Conservation (phyloP, 257 asterid species). For the Echium plantagineum region DNA sequence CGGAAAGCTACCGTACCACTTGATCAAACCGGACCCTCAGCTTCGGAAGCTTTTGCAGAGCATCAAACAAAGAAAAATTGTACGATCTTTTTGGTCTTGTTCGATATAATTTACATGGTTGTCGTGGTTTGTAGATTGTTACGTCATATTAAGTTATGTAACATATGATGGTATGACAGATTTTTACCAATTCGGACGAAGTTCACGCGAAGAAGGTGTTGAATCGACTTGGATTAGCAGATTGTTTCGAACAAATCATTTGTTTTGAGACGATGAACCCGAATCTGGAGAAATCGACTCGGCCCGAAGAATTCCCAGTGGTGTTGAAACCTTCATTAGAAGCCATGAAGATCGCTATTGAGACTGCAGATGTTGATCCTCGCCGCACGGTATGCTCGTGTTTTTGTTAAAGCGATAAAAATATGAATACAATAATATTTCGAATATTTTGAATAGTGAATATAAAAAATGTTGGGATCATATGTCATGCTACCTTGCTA, state of each 20-base stretch:
- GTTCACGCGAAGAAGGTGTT: constrained; percentile 55
- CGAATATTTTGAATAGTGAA: too few relatives aligned
- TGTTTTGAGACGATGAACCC: constrained; percentile 91
- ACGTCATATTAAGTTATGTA: too few relatives aligned
- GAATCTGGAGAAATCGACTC: constrained; percentile 23
- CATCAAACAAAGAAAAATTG: constrained; percentile 66
- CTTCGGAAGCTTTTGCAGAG: constrained; percentile 42
- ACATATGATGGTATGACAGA: constrained; percentile 19
- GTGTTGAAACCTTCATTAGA: constrained; percentile 66
- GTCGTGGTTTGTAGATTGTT: too few relatives aligned
- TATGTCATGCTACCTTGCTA: too few relatives aligned
- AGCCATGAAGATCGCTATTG: constrained; percentile 61
- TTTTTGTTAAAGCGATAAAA: too few relatives aligned
- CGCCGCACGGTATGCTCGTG: constrained; percentile 56
- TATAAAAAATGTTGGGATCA: too few relatives aligned
- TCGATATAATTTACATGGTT: too few relatives aligned
- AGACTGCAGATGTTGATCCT: constrained; percentile 55
- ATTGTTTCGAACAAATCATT: constrained; percentile 63
- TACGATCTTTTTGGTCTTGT: constrained; percentile 21
- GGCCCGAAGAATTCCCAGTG: constrained; percentile 57
- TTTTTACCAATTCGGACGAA: constrained; percentile 74
- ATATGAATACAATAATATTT: too few relatives aligned
- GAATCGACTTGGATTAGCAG: constrained; percentile 59
- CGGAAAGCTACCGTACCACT: constrained; percentile 77
- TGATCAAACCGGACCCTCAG: constrained; percentile 51